These are phyloP conservation scores for Fusarium gaditjirri DNA, from an alignment of 2,329 filamentous ascomycete genomes.

Conservation along the genomic window DNA sequence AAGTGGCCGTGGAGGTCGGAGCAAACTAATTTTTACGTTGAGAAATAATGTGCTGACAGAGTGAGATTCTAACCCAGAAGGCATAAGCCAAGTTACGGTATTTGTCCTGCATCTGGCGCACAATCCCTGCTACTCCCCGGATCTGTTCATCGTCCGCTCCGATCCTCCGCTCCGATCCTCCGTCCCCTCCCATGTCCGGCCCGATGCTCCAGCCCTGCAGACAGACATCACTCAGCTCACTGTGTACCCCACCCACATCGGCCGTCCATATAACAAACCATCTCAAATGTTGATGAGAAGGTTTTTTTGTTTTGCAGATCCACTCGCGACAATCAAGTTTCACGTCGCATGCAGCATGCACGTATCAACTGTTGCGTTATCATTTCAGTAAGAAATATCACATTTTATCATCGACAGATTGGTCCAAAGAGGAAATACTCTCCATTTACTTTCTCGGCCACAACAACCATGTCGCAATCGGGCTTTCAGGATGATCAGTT, in stretches of 20 bases:
- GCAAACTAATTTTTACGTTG: neutral
- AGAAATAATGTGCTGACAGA: neutral
- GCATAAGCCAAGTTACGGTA: neutral
- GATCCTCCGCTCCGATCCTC: conserved; percentile 20
- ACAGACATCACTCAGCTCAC: neutral
- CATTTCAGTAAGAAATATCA: neutral
- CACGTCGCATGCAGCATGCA: neutral
- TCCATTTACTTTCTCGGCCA: neutral
- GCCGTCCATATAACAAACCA: neutral
- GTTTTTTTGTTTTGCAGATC: neutral
- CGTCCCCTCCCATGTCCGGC: neutral
- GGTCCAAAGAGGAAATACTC: neutral
- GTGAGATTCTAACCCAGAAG: neutral
- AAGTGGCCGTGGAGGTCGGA: neutral
- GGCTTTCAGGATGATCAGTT: neutral
- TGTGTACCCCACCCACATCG: neutral
- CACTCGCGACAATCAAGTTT: neutral
- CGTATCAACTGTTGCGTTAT: neutral
- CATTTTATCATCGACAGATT: accelerated
- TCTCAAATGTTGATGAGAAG: neutral
- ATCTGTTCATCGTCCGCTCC: conserved; percentile 18
- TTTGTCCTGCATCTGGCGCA: neutral
- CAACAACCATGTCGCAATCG: neutral
- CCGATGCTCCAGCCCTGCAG: neutral
- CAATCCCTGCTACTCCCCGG: conserved; percentile 17